Percentiles rank a stretch among this genome's conserved stretches.
Conservation (phyloP, 2,329 filamentous ascomycete genomes). For the Colletotrichum sp. region DNA sequence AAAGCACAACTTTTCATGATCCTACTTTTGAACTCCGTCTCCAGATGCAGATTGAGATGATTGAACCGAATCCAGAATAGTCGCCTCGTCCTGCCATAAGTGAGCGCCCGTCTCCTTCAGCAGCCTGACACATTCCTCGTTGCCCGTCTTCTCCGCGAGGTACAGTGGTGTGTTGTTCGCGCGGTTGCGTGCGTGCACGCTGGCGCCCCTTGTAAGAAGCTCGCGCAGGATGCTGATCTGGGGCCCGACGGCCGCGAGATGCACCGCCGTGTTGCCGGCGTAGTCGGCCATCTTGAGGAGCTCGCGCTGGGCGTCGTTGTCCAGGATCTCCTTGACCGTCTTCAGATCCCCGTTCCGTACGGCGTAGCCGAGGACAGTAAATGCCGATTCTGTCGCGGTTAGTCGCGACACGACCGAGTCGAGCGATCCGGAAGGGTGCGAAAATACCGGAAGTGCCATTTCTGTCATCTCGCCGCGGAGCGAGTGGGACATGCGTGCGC, state of each 20-base stretch:
- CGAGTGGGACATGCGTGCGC: conserved; percentile 73
- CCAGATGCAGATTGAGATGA: conserved; percentile 9
- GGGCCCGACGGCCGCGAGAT: conserved; percentile 62
- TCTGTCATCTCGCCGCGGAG: conserved; percentile 88
- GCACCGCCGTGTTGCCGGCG: conserved; percentile 75
- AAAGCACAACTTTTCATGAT: neutral
- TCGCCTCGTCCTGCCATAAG: conserved; percentile 52
- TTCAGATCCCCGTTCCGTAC: conserved; percentile 74
- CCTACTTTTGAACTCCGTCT: conserved; percentile 14
- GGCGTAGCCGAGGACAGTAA: conserved; percentile 81
- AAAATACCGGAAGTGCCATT: conserved; percentile 73
- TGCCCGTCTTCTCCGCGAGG: conserved; percentile 64
- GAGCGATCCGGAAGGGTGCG: conserved; percentile 68
- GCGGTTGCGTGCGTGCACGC: conserved; percentile 69
- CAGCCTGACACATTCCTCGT: conserved; percentile 56
- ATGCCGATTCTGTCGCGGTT: conserved; percentile 61
- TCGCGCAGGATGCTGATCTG: conserved; percentile 61
- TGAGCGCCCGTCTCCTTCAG: conserved; percentile 65
- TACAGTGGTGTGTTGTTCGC: conserved; percentile 72
- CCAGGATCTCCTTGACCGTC: conserved; percentile 70
- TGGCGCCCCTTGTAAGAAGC: conserved; percentile 66
- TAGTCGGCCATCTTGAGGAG: conserved; percentile 81
- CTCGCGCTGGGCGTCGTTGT: conserved; percentile 61
- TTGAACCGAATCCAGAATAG: conserved; percentile 15
- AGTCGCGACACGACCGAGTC: conserved; percentile 48